These are phyloP conservation scores for Amniculicola lignicola DNA, from an alignment of 495 filamentous ascomycete genomes.

Conservation along the genomic window DNA sequence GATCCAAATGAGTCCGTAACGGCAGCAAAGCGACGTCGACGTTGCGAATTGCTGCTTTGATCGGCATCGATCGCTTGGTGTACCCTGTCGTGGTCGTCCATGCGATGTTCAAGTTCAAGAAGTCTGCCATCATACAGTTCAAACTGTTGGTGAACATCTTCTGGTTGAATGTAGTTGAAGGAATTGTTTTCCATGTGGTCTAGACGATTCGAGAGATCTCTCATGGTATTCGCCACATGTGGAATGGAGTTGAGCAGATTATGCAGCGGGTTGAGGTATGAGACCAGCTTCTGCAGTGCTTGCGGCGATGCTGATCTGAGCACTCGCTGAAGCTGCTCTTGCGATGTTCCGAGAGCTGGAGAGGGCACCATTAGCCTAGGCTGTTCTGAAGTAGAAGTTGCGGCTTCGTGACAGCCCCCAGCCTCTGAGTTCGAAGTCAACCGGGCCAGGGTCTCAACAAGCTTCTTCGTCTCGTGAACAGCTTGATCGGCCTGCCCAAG, in stretches of 20 bases:
- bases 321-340: constrained; percentile 22
- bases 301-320: constrained; percentile 24
- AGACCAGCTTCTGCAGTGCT: constrained; percentile 27
- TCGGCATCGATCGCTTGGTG: constrained; percentile 46
- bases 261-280: constrained; percentile 29
- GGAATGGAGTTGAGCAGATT: constrained; percentile 35
- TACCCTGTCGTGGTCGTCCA: constrained; percentile 57
- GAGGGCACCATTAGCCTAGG: too few relatives aligned
- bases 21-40: not conserved
- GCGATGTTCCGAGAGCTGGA: constrained; percentile 5
- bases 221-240: constrained; percentile 41
- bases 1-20: constrained; percentile 37
- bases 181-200: constrained; percentile 60
- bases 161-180: constrained; percentile 53
- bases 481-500: constrained; percentile 33
- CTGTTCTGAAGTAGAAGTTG: constrained; percentile 2
- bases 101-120: constrained; percentile 58
- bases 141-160: constrained; percentile 58
- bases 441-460: constrained; percentile 18
- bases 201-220: constrained; percentile 54
- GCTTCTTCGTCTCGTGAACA: constrained; percentile 27
- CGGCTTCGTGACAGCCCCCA: too few relatives aligned
- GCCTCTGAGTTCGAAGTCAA: constrained; percentile 8
- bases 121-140: constrained; percentile 58
- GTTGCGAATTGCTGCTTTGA: constrained; percentile 13